Evolutionary conservation across 2,329 filamentous ascomycete species (phyloP).

Genomic region (Parafenestella ontariensis): DNA sequence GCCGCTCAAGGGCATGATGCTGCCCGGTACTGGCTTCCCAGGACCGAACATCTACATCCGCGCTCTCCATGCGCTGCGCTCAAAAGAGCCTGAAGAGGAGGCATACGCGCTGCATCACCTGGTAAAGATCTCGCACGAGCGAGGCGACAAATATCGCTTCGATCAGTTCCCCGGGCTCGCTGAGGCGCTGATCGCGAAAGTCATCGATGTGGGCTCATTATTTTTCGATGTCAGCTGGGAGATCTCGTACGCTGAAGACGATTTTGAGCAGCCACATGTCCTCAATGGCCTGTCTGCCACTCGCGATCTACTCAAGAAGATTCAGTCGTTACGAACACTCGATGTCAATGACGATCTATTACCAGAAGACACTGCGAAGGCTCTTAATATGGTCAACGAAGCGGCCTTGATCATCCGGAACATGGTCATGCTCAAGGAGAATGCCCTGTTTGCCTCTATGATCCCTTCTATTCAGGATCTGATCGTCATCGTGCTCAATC

Average conservation of each 20-base stretch:
- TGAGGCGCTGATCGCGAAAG: constrained; percentile 86
- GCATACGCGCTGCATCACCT: constrained; percentile 93
- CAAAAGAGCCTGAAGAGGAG: constrained; percentile 79
- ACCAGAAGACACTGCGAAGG: constrained; percentile 72
- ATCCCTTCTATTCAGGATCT: constrained; percentile 80
- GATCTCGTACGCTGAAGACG: constrained; percentile 70
- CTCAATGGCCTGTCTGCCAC: constrained; percentile 73
- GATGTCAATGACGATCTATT: constrained; percentile 73
- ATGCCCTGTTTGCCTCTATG: constrained; percentile 80
- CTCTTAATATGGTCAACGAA: constrained; percentile 80
- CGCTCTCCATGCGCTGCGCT: constrained; percentile 83
- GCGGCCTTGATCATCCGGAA: constrained; percentile 89
- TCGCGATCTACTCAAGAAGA: constrained; percentile 73
- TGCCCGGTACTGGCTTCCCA: constrained; percentile 70
- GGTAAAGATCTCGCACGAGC: constrained; percentile 93
- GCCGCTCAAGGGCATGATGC: constrained; percentile 61
- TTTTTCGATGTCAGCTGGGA: constrained; percentile 87
- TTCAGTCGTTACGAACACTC: constrained; percentile 65
- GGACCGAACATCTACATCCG: constrained; percentile 92
- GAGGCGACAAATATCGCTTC: constrained; percentile 95
- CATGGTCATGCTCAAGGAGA: constrained; percentile 93
- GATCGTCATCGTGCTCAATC: constrained; percentile 79
- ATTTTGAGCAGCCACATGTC: constrained; percentile 56
- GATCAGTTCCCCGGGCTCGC: constrained; percentile 88
- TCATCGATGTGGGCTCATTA: constrained; percentile 76